Base-by-base conservation (phyloP, 179 eudicot species). In the Beta corolliflora region DNA sequence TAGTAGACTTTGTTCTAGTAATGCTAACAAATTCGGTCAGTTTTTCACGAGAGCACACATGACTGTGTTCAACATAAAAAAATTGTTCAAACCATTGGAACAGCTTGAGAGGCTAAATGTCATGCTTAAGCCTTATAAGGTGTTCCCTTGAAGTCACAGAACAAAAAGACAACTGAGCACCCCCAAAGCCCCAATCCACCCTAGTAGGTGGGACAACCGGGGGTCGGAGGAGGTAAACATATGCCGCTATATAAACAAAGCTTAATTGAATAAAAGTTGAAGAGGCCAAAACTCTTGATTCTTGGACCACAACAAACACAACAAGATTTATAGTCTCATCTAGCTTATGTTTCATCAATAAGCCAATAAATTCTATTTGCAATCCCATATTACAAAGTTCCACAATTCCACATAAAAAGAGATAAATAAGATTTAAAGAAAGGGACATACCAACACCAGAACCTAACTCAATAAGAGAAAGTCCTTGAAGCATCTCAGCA, bases 371-470 rank as follows among this genome's bases (percentile, higher is more conserved):
- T 15, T 6, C 21, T 8, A 36, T 36, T 54, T 41, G 2, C 76
- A 71, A 45, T 11, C 21, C 45, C 76, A 65, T 36, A 48, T 14
- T 3, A 16, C 63, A 60, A 29, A 50, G 7, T 12, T 55, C 0
- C 9, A 72, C 7, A 56, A 60, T 29, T 52, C 25, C 15, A 77
- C 58, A 36, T 4, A 15, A 76, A 83, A 36, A 29, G 3, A 10
- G 25, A 31, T 66, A 73, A 48, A 9, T 9, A 48, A 48, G 1
- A 48, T 0, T 48, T 55, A 61, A 63, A 53, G 59, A 60, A 41
- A 5, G 11, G 59, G 13, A 80, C 93, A 88, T 87, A 95, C 99
- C 99, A 55, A 94, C 98, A 83, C 99, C 99, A 82, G 99, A 95
- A 53, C 99, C 99, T 61, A 95, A 84, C 84, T 95, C 99, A 72